A percentile compares a stretch with the other conserved stretches of the same genome.
Evolutionary conservation across 495 filamentous ascomycete species (phyloP).

Genomic region (Annulohypoxylon stygium): DNA sequence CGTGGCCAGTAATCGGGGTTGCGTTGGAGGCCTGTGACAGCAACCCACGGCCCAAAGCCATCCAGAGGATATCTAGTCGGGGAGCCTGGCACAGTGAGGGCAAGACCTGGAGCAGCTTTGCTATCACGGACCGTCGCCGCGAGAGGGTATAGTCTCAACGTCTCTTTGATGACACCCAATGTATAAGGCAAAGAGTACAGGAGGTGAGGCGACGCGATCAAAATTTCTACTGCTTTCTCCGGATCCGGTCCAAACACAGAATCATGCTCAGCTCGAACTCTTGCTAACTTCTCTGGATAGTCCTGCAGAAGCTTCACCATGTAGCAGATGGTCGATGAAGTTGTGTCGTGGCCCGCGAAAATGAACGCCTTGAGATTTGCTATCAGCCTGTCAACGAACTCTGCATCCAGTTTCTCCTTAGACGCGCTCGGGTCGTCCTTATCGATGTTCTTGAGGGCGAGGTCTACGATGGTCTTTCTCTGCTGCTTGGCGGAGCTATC

Average conservation of each 20-base stretch:
- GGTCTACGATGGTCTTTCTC: conserved; percentile 49
- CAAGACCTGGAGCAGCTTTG: conserved; percentile 47
- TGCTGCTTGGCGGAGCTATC: conserved; percentile 22
- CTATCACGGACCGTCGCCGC: conserved; percentile 50
- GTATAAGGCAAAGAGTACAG: conserved; percentile 60
- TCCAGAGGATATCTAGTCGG: conserved; percentile 45
- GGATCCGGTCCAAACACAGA: conserved; percentile 49
- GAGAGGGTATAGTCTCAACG: conserved; percentile 58
- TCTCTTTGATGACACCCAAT: conserved; percentile 61
- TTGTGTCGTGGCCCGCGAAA: conserved; percentile 63
- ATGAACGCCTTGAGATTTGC: conserved; percentile 57
- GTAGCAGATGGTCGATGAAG: conserved; percentile 55
- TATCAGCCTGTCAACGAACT: conserved; percentile 45
- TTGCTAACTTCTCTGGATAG: conserved; percentile 57
- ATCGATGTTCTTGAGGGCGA: conserved; percentile 47
- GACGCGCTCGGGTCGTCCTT: conserved; percentile 42
- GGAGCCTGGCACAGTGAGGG: conserved; percentile 47
- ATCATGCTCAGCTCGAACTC: conserved; percentile 63
- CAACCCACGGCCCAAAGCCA: conserved; percentile 52
- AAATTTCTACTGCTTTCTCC: conserved; percentile 28
- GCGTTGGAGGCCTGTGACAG: conserved; percentile 49
- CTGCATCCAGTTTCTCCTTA: conserved; percentile 37
- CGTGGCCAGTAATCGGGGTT: conserved; percentile 55
- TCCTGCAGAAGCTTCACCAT: conserved; percentile 57
- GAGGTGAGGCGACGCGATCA: conserved; percentile 48